Evolutionary conservation across 192 early-diverging fungal species (phyloP).

Genomic region (Rhizophagus prolifer): DNA sequence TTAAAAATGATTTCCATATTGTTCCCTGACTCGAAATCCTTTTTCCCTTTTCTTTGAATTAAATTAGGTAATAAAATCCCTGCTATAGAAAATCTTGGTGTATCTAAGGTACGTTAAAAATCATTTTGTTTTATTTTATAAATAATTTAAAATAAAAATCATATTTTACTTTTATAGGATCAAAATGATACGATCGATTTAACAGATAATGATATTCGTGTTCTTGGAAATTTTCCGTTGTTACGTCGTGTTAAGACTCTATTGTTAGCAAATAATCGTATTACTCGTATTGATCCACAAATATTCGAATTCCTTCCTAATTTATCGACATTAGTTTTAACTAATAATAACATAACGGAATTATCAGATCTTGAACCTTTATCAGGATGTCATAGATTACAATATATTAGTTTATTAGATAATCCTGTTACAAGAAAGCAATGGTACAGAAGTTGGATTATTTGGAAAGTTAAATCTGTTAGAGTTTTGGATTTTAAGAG

Average conservation of each 20-base stretch:
- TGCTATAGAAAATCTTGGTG: constrained; percentile 92
- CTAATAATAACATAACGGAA: constrained; percentile 83
- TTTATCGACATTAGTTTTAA: constrained; percentile 77
- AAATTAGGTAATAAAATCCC: constrained; percentile 79
- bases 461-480: constrained; percentile 76
- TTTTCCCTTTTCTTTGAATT: constrained; percentile 10
- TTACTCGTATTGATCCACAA: constrained; percentile 72
- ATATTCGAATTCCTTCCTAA: constrained; percentile 71
- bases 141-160: neutral
- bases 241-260: constrained; percentile 74
- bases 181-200: constrained; percentile 91
- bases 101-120: constrained; percentile 70
- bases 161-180: constrained; percentile 53
- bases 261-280: constrained; percentile 86
- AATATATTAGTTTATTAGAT: constrained; percentile 75
- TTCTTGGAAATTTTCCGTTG: constrained; percentile 85
- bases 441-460: constrained; percentile 81
- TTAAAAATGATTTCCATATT: neutral
- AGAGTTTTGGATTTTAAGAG: constrained; percentile 86
- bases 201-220: constrained; percentile 86
- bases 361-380: constrained; percentile 86
- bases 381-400: constrained; percentile 40
- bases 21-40: constrained; percentile 33
- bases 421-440: constrained; percentile 85
- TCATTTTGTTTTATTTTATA: neutral